Evolutionary conservation across 164 flowering plant genomes (phyloP).

Genomic region (Amborella trichopoda): DNA sequence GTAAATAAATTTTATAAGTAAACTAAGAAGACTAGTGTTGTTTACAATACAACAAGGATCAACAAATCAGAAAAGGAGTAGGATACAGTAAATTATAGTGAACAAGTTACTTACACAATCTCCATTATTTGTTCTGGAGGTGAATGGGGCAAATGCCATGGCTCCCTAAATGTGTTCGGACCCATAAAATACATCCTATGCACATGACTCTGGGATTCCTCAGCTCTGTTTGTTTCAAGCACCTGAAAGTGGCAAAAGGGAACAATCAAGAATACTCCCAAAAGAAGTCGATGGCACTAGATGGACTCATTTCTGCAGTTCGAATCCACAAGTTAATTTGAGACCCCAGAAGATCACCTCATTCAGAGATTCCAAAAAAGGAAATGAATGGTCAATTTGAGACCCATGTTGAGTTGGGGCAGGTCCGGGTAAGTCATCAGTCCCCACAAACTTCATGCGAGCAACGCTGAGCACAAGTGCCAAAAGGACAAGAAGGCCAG

Average conservation of each 20-base stretch:
- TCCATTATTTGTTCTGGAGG: slow-evolving; percentile 85
- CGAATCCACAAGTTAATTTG: too few species aligned
- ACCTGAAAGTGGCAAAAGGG: slow-evolving; percentile 30
- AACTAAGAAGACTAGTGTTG: too few species aligned
- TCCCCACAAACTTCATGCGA: slow-evolving; percentile 65
- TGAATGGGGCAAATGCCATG: slow-evolving; percentile 87
- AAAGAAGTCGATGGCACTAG: too few species aligned
- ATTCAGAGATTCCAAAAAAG: slow-evolving; percentile 86
- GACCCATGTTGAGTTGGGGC: slow-evolving; percentile 62
- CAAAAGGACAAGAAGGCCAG: slow-evolving; percentile 63
- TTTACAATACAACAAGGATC: background rate
- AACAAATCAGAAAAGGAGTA: background rate
- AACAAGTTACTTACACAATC: slow-evolving; percentile 67
- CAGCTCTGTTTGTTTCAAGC: slow-evolving; percentile 76
- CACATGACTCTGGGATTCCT: slow-evolving; percentile 83
- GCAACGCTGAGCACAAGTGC: slow-evolving; percentile 94
- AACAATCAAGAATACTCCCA: too few species aligned
- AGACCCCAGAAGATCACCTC: too few species aligned
- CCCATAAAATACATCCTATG: slow-evolving; percentile 93
- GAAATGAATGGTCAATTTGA: slow-evolving; percentile 80
- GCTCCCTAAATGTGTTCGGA: slow-evolving; percentile 81
- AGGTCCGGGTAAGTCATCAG: slow-evolving; percentile 65
- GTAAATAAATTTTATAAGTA: too few species aligned
- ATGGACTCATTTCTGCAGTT: too few species aligned
- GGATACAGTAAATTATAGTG: background rate